Percentiles rank a stretch among this genome's conserved stretches.
These are phyloP conservation scores for Polychaeton citri DNA, from an alignment of 2,329 filamentous ascomycete genomes.

Conservation along the genomic window DNA sequence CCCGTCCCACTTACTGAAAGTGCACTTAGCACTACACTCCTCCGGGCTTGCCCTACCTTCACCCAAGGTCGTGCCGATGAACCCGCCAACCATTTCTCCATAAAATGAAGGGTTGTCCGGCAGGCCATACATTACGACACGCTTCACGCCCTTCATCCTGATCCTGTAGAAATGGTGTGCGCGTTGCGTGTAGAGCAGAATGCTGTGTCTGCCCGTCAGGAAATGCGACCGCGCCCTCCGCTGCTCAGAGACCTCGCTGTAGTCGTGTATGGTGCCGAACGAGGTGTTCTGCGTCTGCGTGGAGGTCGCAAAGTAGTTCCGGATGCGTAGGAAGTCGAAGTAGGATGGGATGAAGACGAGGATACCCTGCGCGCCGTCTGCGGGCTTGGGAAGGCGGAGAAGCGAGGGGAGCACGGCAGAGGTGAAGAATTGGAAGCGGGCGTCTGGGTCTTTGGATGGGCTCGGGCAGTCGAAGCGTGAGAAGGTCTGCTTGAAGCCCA, in stretches of 20 bases:
- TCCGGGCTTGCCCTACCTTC: slow-evolving; percentile 44
- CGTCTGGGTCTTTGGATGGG: slow-evolving; percentile 66
- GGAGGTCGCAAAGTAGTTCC: slow-evolving; percentile 79
- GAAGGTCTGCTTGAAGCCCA: slow-evolving; percentile 75
- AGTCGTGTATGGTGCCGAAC: slow-evolving; percentile 82
- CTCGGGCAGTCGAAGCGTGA: slow-evolving; percentile 65
- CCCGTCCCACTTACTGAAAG: slow-evolving; percentile 84
- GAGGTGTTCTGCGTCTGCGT: slow-evolving; percentile 42
- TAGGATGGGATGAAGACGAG: slow-evolving; percentile 87
- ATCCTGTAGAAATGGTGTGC: slow-evolving; percentile 97
- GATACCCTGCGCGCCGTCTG: slow-evolving; percentile 45
- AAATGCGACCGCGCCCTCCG: slow-evolving; percentile 81
- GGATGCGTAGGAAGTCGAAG: slow-evolving; percentile 84
- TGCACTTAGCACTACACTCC: slow-evolving; percentile 35
- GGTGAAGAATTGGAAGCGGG: slow-evolving; percentile 82
- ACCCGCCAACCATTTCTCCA: slow-evolving; percentile 58
- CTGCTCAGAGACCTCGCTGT: slow-evolving; percentile 64
- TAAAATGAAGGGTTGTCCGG: slow-evolving; percentile 83
- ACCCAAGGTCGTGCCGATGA: slow-evolving; percentile 40
- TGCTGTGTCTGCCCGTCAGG: slow-evolving; percentile 62
- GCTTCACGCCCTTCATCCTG: slow-evolving; percentile 63
- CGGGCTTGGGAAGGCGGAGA: slow-evolving; percentile 51
- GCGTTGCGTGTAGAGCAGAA: slow-evolving; percentile 84
- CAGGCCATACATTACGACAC: slow-evolving; percentile 77
- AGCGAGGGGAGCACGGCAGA: slow-evolving; percentile 66